A percentile compares a stretch with the other conserved stretches of the same genome.
These are phyloP conservation scores for Eremomyces bilateralis DNA, from an alignment of 495 filamentous ascomycete genomes.

Conservation along the genomic window DNA sequence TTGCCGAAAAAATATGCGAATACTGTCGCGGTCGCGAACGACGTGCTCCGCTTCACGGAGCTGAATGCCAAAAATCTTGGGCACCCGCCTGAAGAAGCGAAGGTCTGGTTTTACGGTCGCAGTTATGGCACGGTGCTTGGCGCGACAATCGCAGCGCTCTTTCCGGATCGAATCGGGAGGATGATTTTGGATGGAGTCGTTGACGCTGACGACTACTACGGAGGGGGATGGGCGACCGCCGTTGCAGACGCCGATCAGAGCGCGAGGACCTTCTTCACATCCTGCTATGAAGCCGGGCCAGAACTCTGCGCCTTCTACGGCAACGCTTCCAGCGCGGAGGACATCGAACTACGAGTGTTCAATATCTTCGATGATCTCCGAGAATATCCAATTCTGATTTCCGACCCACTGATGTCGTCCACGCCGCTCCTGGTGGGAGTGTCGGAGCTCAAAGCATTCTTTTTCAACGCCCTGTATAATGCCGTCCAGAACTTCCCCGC, in stretches of 20 bases:
- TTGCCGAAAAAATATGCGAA: neutral
- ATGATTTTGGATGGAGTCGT: slow-evolving; percentile 22
- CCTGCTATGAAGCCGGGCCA: neutral
- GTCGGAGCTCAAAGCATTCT: neutral
- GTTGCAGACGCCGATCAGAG: neutral
- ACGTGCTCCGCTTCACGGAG: neutral
- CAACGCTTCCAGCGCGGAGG: neutral
- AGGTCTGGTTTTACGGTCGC: slow-evolving; percentile 10
- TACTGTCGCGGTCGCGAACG: neutral
- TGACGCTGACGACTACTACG: slow-evolving; percentile 1
- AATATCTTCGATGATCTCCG: neutral
- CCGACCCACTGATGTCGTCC: neutral
- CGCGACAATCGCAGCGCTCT: slow-evolving; percentile 22
- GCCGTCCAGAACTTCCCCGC: neutral
- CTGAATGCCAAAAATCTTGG: neutral
- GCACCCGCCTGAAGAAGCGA: neutral
- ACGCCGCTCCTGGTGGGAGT: neutral
- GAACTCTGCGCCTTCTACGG: neutral
- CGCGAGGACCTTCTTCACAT: neutral
- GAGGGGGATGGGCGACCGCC: neutral
- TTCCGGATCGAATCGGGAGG: slow-evolving; percentile 23
- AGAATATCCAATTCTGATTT: neutral
- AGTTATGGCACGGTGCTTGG: slow-evolving; percentile 26
- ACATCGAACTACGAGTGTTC: neutral
- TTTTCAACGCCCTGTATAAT: neutral